These are phyloP conservation scores for Boletus tomentosulus DNA, from an alignment of 768 basidiomycete species.

Conservation along the genomic window DNA sequence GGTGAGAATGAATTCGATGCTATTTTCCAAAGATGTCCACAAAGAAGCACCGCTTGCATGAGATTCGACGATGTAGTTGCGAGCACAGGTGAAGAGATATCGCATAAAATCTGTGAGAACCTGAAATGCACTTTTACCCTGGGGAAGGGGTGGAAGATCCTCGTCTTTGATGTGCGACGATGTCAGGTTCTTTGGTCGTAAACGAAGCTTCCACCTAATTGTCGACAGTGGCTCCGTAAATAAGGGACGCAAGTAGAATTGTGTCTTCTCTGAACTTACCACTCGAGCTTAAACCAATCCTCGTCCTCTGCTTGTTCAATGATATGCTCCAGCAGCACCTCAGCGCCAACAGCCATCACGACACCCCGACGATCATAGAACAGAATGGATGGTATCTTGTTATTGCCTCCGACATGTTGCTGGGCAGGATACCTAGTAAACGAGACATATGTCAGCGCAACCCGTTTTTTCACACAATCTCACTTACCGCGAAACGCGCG, in stretches of 20 bases:
- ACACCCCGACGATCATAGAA: constrained; percentile 45
- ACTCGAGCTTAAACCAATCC: constrained; percentile 36
- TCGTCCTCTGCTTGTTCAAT: constrained; percentile 38
- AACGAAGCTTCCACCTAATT: constrained; percentile 33
- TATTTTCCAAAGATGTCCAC: constrained; percentile 20
- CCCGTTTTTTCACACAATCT: background rate
- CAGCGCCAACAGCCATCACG: constrained; percentile 41
- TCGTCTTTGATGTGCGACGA: constrained; percentile 20
- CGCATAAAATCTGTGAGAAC: constrained; percentile 23
- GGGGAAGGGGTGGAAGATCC: constrained; percentile 24
- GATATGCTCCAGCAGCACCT: constrained; percentile 15
- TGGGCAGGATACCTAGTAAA: constrained; percentile 42
- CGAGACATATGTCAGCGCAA: background rate
- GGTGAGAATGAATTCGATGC: constrained; percentile 22
- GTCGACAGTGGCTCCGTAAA: background rate
- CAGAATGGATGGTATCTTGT: constrained; percentile 22
- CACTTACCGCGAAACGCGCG: constrained; percentile 22
- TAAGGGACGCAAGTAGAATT: background rate
- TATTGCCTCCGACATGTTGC: constrained; percentile 38
- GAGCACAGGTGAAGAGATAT: constrained; percentile 5
- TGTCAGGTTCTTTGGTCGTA: constrained; percentile 27
- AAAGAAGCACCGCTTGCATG: constrained; percentile 18
- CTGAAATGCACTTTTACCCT: constrained; percentile 14
- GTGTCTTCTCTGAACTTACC: constrained; percentile 20
- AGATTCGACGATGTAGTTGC: constrained; percentile 18